Conservation (phyloP, 2,329 filamentous ascomycete genomes). For the Pseudocercospora musae region DNA sequence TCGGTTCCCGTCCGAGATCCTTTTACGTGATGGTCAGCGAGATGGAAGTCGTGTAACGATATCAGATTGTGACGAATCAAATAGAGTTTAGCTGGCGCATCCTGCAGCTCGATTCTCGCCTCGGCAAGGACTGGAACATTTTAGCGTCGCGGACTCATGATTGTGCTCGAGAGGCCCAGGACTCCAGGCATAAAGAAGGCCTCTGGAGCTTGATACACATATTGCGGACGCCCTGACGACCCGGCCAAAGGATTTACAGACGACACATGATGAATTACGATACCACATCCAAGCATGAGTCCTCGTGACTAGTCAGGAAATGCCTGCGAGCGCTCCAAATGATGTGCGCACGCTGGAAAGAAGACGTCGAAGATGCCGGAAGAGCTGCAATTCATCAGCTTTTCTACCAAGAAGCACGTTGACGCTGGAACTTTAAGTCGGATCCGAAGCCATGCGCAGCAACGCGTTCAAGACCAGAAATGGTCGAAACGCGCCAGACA, state of each 20-base stretch:
- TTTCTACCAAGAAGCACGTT: slow-evolving; percentile 15
- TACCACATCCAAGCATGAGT: neutral
- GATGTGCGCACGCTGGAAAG: neutral
- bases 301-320: neutral
- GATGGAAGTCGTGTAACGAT: neutral
- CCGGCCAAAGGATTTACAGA: neutral
- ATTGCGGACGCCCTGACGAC: neutral
- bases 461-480: slow-evolving; percentile 22
- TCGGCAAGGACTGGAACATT: neutral
- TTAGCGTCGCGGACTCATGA: neutral
- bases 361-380: slow-evolving; percentile 17
- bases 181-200: neutral
- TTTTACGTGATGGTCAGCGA: neutral
- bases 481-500: neutral
- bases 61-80: neutral
- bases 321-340: neutral
- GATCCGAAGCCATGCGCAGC: slow-evolving; percentile 22
- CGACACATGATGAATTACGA: neutral
- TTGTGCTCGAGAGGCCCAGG: too few relatives aligned
- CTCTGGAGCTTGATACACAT: neutral
- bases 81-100: neutral
- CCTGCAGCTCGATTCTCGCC: neutral
- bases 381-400: slow-evolving; percentile 19
- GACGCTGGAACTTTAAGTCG: slow-evolving; percentile 17
- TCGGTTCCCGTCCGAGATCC: neutral